phyloP scores from a whole-genome alignment of 106 monocot genomes.

The Allium sativum region DNA sequence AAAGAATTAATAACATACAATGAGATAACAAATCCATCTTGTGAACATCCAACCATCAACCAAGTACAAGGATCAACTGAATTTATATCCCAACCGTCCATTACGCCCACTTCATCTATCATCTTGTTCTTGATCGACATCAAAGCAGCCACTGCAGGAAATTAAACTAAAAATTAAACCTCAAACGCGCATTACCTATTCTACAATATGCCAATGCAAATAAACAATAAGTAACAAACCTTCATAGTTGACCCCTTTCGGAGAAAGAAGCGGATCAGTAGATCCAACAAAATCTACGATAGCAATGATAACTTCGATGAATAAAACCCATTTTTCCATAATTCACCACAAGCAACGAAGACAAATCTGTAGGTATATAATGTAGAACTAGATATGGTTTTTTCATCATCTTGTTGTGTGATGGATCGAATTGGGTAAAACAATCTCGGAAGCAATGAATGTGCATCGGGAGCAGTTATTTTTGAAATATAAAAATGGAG shows the following conservation, averaged over 20 bases:
- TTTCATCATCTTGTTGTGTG: background rate
- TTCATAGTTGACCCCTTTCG: slow-evolving; percentile 92
- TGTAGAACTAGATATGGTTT: background rate
- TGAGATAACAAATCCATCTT: slow-evolving; percentile 74
- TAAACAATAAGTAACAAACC: slow-evolving; percentile 16
- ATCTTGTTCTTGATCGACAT: slow-evolving; percentile 88
- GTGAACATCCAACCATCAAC: slow-evolving; percentile 90
- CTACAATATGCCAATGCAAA: background rate
- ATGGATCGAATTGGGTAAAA: background rate
- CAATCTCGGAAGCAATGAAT: background rate
- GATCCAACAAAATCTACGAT: slow-evolving; percentile 6
- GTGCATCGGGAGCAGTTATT: background rate
- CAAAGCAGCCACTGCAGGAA: slow-evolving; percentile 65
- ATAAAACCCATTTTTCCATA: background rate
- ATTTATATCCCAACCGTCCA: slow-evolving; percentile 93
- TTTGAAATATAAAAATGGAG: slow-evolving; percentile 2
- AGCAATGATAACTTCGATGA: background rate
- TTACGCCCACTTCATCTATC: slow-evolving; percentile 48
- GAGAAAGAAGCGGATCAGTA: slow-evolving; percentile 67
- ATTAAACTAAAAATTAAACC: background rate
- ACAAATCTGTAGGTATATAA: background rate
- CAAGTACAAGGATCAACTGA: slow-evolving; percentile 98
- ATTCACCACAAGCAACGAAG: background rate
- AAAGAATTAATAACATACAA: slow-evolving; percentile 28
- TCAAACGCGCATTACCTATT: background rate